These are phyloP conservation scores for Scytalidium lignicola DNA, from an alignment of 2,329 filamentous ascomycete genomes.

Conservation along the genomic window DNA sequence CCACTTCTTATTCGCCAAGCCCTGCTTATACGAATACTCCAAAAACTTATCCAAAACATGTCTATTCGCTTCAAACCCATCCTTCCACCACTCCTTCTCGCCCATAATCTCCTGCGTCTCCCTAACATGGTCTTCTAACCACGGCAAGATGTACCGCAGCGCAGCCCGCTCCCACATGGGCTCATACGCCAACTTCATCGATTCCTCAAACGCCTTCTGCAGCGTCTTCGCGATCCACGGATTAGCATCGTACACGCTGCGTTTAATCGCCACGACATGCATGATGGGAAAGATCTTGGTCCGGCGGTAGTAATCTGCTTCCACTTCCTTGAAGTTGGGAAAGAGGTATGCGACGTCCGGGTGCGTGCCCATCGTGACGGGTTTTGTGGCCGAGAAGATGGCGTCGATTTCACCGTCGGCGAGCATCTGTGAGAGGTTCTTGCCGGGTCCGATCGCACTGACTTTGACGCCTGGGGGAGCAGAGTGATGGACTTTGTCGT, in stretches of 20 bases:
- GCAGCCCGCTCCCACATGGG: slow-evolving; percentile 11
- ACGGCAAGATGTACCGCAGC: slow-evolving; percentile 18
- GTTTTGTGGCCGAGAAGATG: slow-evolving; percentile 17
- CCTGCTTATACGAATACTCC: slow-evolving; percentile 12
- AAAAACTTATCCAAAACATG: slow-evolving; percentile 16
- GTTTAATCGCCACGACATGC: slow-evolving; percentile 16
- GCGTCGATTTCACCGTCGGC: slow-evolving; percentile 16
- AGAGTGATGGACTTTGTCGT: slow-evolving; percentile 6
- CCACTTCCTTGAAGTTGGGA: slow-evolving; percentile 15
- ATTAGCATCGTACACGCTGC: slow-evolving; percentile 15
- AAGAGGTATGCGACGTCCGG: slow-evolving; percentile 10
- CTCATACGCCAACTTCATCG: slow-evolving; percentile 16
- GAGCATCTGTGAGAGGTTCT: slow-evolving; percentile 15
- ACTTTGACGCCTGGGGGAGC: slow-evolving; percentile 5
- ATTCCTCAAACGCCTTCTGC: slow-evolving; percentile 13
- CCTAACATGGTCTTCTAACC: slow-evolving; percentile 15
- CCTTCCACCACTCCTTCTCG: slow-evolving; percentile 13
- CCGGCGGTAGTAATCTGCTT: slow-evolving; percentile 13
- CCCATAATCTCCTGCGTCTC: slow-evolving; percentile 11
- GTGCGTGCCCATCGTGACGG: slow-evolving; percentile 11
- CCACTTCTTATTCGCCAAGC: slow-evolving; percentile 10
- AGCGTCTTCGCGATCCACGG: slow-evolving; percentile 17
- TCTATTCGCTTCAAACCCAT: slow-evolving; percentile 16
- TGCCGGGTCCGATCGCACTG: slow-evolving; percentile 1
- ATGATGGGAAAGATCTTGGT: slow-evolving; percentile 19